Evolutionary conservation across 805 yeast species (phyloP).

Genomic region (Maudiozyma turicensis): DNA sequence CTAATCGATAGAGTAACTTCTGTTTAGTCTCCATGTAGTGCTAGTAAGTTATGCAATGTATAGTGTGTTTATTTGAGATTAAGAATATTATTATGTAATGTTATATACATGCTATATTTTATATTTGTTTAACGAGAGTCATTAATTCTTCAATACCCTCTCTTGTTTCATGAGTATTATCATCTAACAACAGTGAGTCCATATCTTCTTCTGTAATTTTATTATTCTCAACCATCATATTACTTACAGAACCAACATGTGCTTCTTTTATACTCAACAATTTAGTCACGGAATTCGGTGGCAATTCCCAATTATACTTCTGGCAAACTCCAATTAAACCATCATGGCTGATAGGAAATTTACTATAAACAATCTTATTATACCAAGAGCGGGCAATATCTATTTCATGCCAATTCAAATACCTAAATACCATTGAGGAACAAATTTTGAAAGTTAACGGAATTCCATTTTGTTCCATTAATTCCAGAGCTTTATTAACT

Average conservation of each 20-base stretch:
- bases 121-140: background rate
- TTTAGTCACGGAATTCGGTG: background rate
- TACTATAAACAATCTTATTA: conserved; percentile 14
- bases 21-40: no score
- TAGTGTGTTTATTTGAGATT: no score
- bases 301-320: background rate
- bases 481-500: conserved; percentile 9
- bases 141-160: background rate
- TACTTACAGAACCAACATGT: background rate
- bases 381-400: conserved; percentile 24
- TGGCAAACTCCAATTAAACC: conserved; percentile 22
- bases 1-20: no score
- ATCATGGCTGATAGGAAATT: conserved; percentile 17
- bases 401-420: conserved; percentile 9
- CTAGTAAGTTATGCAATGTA: no score
- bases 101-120: background rate
- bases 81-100: background rate
- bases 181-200: background rate
- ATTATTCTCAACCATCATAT: background rate
- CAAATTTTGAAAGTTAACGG: conserved; percentile 22
- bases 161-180: background rate
- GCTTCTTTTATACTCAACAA: background rate
- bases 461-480: conserved; percentile 16
- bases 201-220: background rate
- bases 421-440: conserved; percentile 17